Evolutionary conservation across 305 asterid genomes (phyloP), one percentile per base, ranked within the genome.

Genomic region (Lippia alba): DNA sequence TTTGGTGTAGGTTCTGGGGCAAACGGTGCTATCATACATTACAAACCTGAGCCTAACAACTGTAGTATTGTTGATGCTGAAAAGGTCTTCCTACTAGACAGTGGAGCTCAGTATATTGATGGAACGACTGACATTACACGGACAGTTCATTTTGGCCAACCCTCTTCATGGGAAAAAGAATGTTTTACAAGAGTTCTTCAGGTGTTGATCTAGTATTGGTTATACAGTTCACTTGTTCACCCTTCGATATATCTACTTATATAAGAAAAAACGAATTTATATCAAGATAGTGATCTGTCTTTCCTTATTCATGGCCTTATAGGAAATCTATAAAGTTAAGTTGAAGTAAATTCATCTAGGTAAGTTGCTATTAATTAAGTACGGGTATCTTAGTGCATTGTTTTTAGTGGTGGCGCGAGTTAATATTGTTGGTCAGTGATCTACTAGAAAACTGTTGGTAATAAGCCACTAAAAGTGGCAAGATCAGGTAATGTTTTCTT

Each of bases 101-200:
- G 99, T 78, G 99, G 99, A 71, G 99, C 92, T 69, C 98, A 94
- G 73, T 94, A 87, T 79, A 71, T 90, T 74, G 98, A 94, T 79
- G 99, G 99, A 79, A 94, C 99, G 24, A 94, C 99, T 45, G 98
- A 94, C 70, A 74, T 94, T 69, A 94, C 99, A 8, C 83, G 99
- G 72, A 94, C 99, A 12, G 99, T 90, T 50, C 99, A 94, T 83
- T 92, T 94, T 80, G 88, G 96, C 53, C 84, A 90, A 76, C 98
- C 99, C 68, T 83, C 96, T 77, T 80, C 94, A 62, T 80, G 96
- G 85, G 79, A 94, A 69, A 94, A 76, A 81, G 96, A 88, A 85
- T 91, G 98, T 78, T 94, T 88, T 81, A 94, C 98, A 55, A 82
- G 97, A 79, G 99, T 94, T 66, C 86, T 94, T 73, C 96, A 94